phyloP scores from a whole-genome alignment of 1,284 basidiomycete genomes.

The Trichosporon coremiiforme region DNA sequence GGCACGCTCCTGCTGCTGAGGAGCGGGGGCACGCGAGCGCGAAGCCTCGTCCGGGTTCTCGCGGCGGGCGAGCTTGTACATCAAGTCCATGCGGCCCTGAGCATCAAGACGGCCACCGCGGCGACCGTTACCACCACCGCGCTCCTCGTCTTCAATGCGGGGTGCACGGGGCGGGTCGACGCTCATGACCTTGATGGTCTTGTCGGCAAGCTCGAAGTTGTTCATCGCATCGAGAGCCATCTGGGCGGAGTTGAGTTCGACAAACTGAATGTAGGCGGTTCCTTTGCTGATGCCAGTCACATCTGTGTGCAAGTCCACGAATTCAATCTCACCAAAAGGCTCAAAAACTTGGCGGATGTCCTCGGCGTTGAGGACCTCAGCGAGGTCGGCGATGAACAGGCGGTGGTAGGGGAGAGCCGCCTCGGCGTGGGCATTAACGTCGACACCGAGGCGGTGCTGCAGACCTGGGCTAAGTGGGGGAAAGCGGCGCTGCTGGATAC shows the following conservation, averaged over 20 bases:
- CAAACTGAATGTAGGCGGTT: slow-evolving; percentile 97
- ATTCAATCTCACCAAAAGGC: slow-evolving; percentile 95
- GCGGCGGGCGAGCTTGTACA: slow-evolving; percentile 94
- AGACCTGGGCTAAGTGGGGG: slow-evolving; percentile 45
- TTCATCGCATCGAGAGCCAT: slow-evolving; percentile 99
- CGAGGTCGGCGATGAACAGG: slow-evolving; percentile 93
- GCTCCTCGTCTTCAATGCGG: slow-evolving; percentile 20
- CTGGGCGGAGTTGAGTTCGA: slow-evolving; percentile 83
- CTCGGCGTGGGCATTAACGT: slow-evolving; percentile 51
- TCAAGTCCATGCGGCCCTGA: slow-evolving; percentile 92
- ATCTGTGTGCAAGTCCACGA: slow-evolving; percentile 95
- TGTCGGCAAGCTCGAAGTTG: slow-evolving; percentile 92
- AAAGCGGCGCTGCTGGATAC: slow-evolving; percentile 35
- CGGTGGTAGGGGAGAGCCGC: slow-evolving; percentile 63
- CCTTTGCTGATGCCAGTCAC: slow-evolving; percentile 66
- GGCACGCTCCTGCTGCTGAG: slow-evolving; percentile 63
- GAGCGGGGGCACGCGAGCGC: neutral
- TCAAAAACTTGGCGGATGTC: slow-evolving; percentile 99
- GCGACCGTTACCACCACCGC: slow-evolving; percentile 29
- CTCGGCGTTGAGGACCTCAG: slow-evolving; percentile 92
- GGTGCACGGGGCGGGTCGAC: slow-evolving; percentile 71
- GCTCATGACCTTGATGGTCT: slow-evolving; percentile 82
- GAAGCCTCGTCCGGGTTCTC: slow-evolving; percentile 34
- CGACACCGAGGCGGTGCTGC: slow-evolving; percentile 46
- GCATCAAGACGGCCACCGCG: slow-evolving; percentile 81